Evolutionary conservation across 352 stramenopile genomes (phyloP).

Genomic region (Phytophthora hybrid): DNA sequence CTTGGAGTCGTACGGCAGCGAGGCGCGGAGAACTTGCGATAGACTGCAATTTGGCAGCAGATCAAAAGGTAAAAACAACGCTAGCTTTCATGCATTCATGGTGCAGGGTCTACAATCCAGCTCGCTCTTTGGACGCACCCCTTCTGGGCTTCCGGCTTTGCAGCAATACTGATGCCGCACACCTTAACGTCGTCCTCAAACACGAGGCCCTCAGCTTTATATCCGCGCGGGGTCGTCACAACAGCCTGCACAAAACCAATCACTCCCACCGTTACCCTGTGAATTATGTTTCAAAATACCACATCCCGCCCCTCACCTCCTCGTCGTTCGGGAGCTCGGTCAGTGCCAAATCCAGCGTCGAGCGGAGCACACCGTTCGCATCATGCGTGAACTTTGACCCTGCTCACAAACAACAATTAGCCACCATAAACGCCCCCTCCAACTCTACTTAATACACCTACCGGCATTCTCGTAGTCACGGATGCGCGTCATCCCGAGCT

Average conservation of each 20-base stretch:
- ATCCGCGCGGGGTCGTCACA: conserved; percentile 76
- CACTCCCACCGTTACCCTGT: not conserved
- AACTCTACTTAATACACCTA: conserved; percentile 11
- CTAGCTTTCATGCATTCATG: not conserved
- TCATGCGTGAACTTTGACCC: conserved; percentile 76
- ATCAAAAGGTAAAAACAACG: not conserved
- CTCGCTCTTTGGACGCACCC: conserved; percentile 29
- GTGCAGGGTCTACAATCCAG: not conserved
- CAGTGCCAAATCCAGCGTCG: conserved; percentile 73
- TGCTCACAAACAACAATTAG: conserved; percentile 21
- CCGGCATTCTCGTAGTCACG: conserved; percentile 79
- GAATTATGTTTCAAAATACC: not conserved
- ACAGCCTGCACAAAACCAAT: conserved; percentile 50
- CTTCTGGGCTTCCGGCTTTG: conserved; percentile 59
- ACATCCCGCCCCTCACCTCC: conserved; percentile 45
- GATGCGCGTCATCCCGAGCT: conserved; percentile 84
- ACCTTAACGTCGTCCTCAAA: conserved; percentile 87
- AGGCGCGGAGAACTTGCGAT: conserved; percentile 57
- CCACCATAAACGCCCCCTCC: not conserved
- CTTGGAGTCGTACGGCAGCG: conserved; percentile 74
- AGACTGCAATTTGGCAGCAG: conserved; percentile 38
- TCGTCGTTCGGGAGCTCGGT: conserved; percentile 86
- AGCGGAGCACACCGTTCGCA: conserved; percentile 74
- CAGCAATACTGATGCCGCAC: conserved; percentile 69
- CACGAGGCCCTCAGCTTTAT: conserved; percentile 74